These are phyloP conservation scores for Trypanosoma conorhini DNA, from an alignment of 208 protist genomes.

Conservation along the genomic window DNA sequence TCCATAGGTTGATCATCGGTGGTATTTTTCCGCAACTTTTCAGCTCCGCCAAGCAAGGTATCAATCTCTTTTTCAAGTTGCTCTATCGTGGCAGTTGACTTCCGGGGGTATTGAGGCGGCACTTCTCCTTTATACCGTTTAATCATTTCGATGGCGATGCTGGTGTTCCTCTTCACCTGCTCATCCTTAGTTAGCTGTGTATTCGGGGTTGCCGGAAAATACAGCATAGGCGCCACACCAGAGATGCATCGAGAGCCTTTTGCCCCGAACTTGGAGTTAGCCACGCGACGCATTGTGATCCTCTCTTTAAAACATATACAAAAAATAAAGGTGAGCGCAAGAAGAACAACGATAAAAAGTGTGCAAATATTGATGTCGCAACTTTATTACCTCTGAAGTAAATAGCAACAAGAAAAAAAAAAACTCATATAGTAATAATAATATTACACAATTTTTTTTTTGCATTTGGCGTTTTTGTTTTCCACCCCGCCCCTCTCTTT, in stretches of 20 bases:
- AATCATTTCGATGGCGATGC: slow-evolving; percentile 90
- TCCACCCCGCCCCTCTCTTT: not conserved
- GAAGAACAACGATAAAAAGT: slow-evolving; percentile 13
- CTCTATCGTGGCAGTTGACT: slow-evolving; percentile 79
- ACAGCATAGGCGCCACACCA: slow-evolving; percentile 85
- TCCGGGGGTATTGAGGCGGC: slow-evolving; percentile 80
- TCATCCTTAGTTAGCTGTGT: slow-evolving; percentile 63
- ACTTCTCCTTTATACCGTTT: slow-evolving; percentile 78
- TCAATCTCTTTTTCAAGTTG: slow-evolving; percentile 91
- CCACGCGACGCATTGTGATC: slow-evolving; percentile 65
- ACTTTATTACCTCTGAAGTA: slow-evolving; percentile 2
- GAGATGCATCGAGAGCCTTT: slow-evolving; percentile 65
- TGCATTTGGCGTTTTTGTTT: slow-evolving; percentile 15
- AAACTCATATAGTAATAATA: slow-evolving; percentile 13
- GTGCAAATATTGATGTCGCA: no score
- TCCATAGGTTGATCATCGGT: slow-evolving; percentile 91
- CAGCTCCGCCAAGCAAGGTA: slow-evolving; percentile 75
- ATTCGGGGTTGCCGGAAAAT: slow-evolving; percentile 62
- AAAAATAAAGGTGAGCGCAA: not conserved
- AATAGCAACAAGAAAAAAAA: slow-evolving; percentile 20
- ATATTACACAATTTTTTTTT: slow-evolving; percentile 13
- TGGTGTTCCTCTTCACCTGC: slow-evolving; percentile 89
- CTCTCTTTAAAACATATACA: slow-evolving; percentile 12
- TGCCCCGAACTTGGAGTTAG: slow-evolving; percentile 36
- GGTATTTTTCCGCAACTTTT: slow-evolving; percentile 68